Evolutionary conservation across 257 asterid species (phyloP).

Genomic region (Scutellaria minor): DNA sequence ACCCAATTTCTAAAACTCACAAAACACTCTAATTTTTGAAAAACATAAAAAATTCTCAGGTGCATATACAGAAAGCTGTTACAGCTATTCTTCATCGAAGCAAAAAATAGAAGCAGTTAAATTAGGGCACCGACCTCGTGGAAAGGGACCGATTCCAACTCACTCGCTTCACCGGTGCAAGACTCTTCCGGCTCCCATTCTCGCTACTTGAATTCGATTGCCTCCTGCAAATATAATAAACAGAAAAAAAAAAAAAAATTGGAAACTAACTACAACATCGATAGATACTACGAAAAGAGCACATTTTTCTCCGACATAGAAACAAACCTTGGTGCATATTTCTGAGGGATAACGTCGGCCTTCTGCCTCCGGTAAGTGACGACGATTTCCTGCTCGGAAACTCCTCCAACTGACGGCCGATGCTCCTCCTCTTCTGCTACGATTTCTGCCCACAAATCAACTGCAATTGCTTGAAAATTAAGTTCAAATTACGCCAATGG

Average conservation of each 20-base stretch:
- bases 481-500: not conserved
- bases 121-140: slow-evolving; percentile 66
- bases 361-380: slow-evolving; percentile 56
- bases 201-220: slow-evolving; percentile 55
- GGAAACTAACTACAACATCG: not conserved
- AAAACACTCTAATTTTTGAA: too few species aligned
- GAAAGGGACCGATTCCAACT: slow-evolving; percentile 92
- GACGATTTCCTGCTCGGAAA: slow-evolving; percentile 50
- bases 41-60: too few species aligned
- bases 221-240: slow-evolving; percentile 51
- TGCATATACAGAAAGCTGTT: slow-evolving; percentile 5
- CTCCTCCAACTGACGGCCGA: slow-evolving; percentile 30
- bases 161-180: slow-evolving; percentile 59
- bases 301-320: not conserved
- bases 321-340: slow-evolving; percentile 48
- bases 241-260: not conserved
- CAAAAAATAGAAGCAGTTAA: slow-evolving; percentile 15
- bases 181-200: slow-evolving; percentile 50
- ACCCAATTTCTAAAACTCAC: too few species aligned
- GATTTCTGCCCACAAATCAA: slow-evolving; percentile 64
- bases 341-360: slow-evolving; percentile 33
- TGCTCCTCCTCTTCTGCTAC: slow-evolving; percentile 45
- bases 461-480: slow-evolving; percentile 37
- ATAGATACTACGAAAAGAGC: not conserved
- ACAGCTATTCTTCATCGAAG: slow-evolving; percentile 1